Percentiles rank a stretch among this genome's conserved stretches.
These are phyloP conservation scores for Umbelopsis sp. DNA, from an alignment of 192 early-diverging fungal genomes.

Conservation along the genomic window DNA sequence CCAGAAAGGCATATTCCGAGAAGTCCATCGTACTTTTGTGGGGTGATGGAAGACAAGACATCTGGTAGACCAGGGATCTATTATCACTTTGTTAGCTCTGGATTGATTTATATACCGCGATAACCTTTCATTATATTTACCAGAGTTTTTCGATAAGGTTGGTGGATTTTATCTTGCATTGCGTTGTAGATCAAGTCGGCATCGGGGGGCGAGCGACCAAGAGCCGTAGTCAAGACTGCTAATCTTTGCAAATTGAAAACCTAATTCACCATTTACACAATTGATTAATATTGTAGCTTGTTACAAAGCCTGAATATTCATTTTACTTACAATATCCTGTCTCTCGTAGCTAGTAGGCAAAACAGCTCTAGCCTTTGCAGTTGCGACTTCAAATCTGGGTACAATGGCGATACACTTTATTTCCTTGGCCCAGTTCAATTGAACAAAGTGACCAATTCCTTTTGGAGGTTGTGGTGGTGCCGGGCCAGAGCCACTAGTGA, in stretches of 20 bases:
- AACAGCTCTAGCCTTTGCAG: conserved; percentile 87
- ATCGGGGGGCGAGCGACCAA: conserved; percentile 72
- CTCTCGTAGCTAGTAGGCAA: conserved; percentile 78
- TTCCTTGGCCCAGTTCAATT: conserved; percentile 65
- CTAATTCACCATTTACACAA: conserved; percentile 23
- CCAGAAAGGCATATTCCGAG: conserved; percentile 94
- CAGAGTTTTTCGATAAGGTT: conserved; percentile 91
- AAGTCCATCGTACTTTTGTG: conserved; percentile 77
- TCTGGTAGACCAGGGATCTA: conserved; percentile 87
- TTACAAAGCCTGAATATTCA: not conserved
- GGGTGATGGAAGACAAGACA: conserved; percentile 76
- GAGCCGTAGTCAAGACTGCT: conserved; percentile 85
- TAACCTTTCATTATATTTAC: conserved; percentile 44
- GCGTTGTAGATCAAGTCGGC: conserved; percentile 83
- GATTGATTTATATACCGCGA: not conserved
- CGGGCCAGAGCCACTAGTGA: conserved; percentile 36
- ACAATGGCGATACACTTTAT: conserved; percentile 79
- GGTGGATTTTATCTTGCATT: conserved; percentile 97
- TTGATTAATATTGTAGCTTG: not conserved
- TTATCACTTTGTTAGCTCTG: not conserved
- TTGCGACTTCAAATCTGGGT: conserved; percentile 93
- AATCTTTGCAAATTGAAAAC: conserved; percentile 93
- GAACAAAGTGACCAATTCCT: conserved; percentile 71
- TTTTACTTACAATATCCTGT: conserved; percentile 73
- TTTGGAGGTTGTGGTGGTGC: conserved; percentile 56